phyloP scores from a whole-genome alignment of 805 yeast species.

The Spathaspora boniae region DNA sequence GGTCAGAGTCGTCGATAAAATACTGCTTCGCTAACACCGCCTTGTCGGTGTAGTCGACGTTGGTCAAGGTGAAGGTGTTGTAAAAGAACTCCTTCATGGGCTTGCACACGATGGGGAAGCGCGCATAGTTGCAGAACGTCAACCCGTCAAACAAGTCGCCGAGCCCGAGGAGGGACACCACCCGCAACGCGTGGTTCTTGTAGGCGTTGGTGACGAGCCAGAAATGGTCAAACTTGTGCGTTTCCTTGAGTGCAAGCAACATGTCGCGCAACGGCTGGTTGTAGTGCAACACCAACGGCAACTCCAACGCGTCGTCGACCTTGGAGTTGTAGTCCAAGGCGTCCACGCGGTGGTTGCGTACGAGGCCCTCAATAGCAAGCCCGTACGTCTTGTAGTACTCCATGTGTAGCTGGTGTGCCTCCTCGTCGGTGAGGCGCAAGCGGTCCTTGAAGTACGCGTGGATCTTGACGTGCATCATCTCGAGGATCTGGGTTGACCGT shows the following conservation, averaged over 20 bases:
- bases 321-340: constrained; percentile 83
- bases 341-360: constrained; percentile 65
- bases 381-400: constrained; percentile 86
- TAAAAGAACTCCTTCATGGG: constrained; percentile 76
- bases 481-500: constrained; percentile 72
- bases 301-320: constrained; percentile 91
- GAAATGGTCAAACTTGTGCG: constrained; percentile 58
- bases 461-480: constrained; percentile 82
- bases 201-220: constrained; percentile 97
- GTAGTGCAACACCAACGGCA: constrained; percentile 72
- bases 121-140: constrained; percentile 83
- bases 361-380: constrained; percentile 87
- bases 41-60: constrained; percentile 35
- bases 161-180: constrained; percentile 72
- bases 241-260: constrained; percentile 42
- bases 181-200: constrained; percentile 82
- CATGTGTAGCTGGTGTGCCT: constrained; percentile 68
- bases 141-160: constrained; percentile 95
- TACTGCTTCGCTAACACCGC: constrained; percentile 47
- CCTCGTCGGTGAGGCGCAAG: constrained; percentile 61
- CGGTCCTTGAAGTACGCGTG: constrained; percentile 72
- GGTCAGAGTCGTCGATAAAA: constrained; percentile 84
- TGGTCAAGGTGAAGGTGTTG: constrained; percentile 63
- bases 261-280: constrained; percentile 51
- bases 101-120: constrained; percentile 73